Evolutionary conservation across 1,284 basidiomycete genomes (phyloP).

Genomic region (Ustilago loliicola): DNA sequence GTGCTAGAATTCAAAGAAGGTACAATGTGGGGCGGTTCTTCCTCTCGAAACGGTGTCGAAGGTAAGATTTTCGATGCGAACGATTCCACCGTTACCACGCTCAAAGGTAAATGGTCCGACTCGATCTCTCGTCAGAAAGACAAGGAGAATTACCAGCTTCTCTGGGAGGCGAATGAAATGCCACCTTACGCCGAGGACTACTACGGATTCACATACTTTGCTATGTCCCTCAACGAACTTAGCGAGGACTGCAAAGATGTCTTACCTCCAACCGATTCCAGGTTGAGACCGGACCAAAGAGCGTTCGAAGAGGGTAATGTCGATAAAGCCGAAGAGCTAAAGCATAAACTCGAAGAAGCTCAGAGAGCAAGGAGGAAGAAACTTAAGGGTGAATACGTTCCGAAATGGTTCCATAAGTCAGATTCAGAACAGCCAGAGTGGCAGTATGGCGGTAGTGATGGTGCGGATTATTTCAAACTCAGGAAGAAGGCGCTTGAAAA

Average conservation of each 20-base stretch:
- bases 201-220: slow-evolving; percentile 70
- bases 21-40: slow-evolving; percentile 63
- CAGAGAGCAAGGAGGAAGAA: slow-evolving; percentile 71
- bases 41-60: slow-evolving; percentile 60
- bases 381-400: slow-evolving; percentile 63
- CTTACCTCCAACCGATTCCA: slow-evolving; percentile 86
- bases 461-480: slow-evolving; percentile 55
- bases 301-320: slow-evolving; percentile 86
- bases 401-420: slow-evolving; percentile 65
- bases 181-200: slow-evolving; percentile 63
- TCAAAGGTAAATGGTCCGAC: slow-evolving; percentile 68
- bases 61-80: slow-evolving; percentile 66
- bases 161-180: slow-evolving; percentile 68
- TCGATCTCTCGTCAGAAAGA: slow-evolving; percentile 56
- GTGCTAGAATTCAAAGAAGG: slow-evolving; percentile 69
- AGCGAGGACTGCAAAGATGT: slow-evolving; percentile 76
- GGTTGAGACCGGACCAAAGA: slow-evolving; percentile 85
- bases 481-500: slow-evolving; percentile 37
- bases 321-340: slow-evolving; percentile 82
- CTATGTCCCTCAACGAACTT: slow-evolving; percentile 68
- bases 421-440: slow-evolving; percentile 49
- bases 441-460: slow-evolving; percentile 59
- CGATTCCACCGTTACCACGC: slow-evolving; percentile 40
- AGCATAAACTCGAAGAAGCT: slow-evolving; percentile 79
- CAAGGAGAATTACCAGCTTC: slow-evolving; percentile 64